These are phyloP conservation scores for Gloeopeniophorella convolvens DNA, from an alignment of 768 basidiomycete genomes.

Conservation along the genomic window DNA sequence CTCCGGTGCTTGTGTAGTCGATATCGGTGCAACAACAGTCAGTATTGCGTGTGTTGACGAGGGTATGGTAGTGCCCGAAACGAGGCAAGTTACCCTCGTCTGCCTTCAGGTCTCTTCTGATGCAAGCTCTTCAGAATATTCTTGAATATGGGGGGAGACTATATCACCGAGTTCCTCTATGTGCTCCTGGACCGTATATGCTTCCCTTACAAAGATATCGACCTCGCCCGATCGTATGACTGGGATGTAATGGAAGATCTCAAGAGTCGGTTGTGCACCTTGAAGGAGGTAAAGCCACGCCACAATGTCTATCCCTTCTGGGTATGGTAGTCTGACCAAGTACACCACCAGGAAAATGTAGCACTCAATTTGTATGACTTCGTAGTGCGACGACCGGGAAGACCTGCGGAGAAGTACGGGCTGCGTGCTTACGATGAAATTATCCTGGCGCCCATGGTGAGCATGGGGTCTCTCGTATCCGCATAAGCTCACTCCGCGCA, in stretches of 20 bases:
- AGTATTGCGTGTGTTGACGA: constrained; percentile 94
- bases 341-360: constrained; percentile 62
- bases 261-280: constrained; percentile 76
- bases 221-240: constrained; percentile 73
- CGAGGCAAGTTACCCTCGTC: constrained; percentile 47
- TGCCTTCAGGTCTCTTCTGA: background rate
- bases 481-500: background rate
- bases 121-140: constrained; percentile 47
- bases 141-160: constrained; percentile 88
- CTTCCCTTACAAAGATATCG: constrained; percentile 83
- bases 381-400: constrained; percentile 68
- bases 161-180: constrained; percentile 85
- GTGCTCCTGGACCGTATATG: constrained; percentile 71
- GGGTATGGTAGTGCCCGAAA: constrained; percentile 80
- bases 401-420: constrained; percentile 79
- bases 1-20: constrained; percentile 91
- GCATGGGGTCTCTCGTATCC: constrained; percentile 18
- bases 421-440: constrained; percentile 92
- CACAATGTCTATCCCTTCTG: background rate
- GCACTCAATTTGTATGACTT: constrained; percentile 90
- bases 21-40: constrained; percentile 81
- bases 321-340: background rate
- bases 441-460: constrained; percentile 89
- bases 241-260: constrained; percentile 91
- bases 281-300: constrained; percentile 64